Evolutionary conservation across 352 stramenopile genomes (phyloP).

Genomic region (Phytophthora lateralis): DNA sequence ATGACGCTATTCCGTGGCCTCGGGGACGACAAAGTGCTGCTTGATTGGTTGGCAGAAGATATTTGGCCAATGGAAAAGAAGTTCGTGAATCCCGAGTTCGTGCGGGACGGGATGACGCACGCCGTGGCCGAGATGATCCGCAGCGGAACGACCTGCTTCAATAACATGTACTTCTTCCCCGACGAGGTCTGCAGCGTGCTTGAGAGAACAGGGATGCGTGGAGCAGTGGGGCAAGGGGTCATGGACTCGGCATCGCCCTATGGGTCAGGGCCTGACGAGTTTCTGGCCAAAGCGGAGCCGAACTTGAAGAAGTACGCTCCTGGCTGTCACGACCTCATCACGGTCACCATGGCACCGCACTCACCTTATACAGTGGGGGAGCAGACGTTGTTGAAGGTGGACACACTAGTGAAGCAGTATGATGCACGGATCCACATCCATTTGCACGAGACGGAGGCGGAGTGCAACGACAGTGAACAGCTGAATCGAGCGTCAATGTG

Average conservation of each 20-base stretch:
- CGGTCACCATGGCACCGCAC: conserved; percentile 66
- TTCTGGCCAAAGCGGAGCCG: conserved; percentile 63
- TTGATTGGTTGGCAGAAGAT: conserved; percentile 76
- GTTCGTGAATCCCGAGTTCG: conserved; percentile 74
- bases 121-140: conserved; percentile 83
- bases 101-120: conserved; percentile 67
- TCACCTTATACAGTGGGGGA: conserved; percentile 85
- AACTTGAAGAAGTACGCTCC: conserved; percentile 58
- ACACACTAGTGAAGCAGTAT: conserved; percentile 42
- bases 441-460: conserved; percentile 78
- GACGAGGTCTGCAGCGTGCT: conserved; percentile 52
- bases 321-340: conserved; percentile 47
- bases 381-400: conserved; percentile 42
- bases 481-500: conserved; percentile 61
- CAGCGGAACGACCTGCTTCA: conserved; percentile 83
- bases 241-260: conserved; percentile 74
- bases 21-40: conserved; percentile 81
- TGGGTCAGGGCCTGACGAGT: conserved; percentile 52
- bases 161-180: conserved; percentile 91
- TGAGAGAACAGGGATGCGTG: conserved; percentile 69
- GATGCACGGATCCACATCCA: conserved; percentile 78
- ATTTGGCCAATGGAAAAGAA: conserved; percentile 82
- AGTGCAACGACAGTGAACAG: conserved; percentile 74
- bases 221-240: conserved; percentile 58
- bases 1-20: conserved; percentile 85